Conservation (phyloP, 208 protist genomes). For the Trypanosoma platydactyli region DNA sequence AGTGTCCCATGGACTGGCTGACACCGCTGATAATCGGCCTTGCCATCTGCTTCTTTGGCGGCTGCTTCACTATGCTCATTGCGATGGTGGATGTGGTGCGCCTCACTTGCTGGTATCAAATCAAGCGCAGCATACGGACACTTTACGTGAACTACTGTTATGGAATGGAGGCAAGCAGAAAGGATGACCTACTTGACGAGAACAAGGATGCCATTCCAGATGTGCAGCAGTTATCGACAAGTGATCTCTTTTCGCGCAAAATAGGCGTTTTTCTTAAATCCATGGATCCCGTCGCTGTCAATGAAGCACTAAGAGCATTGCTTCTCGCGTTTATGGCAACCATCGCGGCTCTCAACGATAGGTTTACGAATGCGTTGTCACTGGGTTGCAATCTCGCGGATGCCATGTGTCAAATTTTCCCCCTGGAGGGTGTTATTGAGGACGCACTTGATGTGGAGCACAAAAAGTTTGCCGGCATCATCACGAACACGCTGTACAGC, state of each 20-base stretch:
- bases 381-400: constrained; percentile 63
- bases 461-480: constrained; percentile 51
- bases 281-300: constrained; percentile 55
- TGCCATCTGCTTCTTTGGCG: constrained; percentile 81
- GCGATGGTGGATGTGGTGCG: constrained; percentile 72
- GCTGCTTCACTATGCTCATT: constrained; percentile 69
- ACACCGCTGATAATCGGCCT: constrained; percentile 62
- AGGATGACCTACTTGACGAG: constrained; percentile 51
- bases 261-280: constrained; percentile 51
- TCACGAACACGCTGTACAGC: constrained; percentile 34
- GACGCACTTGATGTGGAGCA: constrained; percentile 52
- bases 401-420: constrained; percentile 41
- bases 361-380: constrained; percentile 50
- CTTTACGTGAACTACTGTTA: constrained; percentile 70
- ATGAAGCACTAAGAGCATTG: constrained; percentile 41
- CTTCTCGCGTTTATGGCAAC: constrained; percentile 49
- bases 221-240: constrained; percentile 40
- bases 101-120: constrained; percentile 66
- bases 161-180: constrained; percentile 47
- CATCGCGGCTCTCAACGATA: constrained; percentile 61
- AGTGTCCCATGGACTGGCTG: constrained; percentile 38
- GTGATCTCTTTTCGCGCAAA: constrained; percentile 63
- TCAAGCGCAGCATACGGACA: constrained; percentile 35
- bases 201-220: constrained; percentile 56
- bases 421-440: constrained; percentile 40